A percentile compares a stretch with the other conserved stretches of the same genome.
Conservation (phyloP, 345 rosid species). For the Iberis pinnata region DNA sequence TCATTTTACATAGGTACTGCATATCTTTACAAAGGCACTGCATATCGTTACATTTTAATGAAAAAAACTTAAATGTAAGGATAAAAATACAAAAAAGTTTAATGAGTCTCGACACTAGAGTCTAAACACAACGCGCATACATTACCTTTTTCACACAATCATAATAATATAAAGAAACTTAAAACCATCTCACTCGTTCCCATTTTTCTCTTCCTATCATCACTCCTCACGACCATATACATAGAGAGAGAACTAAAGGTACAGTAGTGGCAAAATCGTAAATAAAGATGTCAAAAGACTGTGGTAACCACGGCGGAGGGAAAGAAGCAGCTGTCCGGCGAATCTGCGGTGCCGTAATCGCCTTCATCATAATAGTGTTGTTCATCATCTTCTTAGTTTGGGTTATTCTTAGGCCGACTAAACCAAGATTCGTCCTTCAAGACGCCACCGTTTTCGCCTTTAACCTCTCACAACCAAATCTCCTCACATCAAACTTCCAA, state of each 20-base stretch:
- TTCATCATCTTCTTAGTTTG: conserved; percentile 61
- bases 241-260: conserved; percentile 5
- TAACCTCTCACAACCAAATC: conserved; percentile 64
- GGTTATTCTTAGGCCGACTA: conserved; percentile 72
- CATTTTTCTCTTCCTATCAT: conserved; percentile 19
- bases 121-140: conserved; percentile 20
- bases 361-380: conserved; percentile 47
- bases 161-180: conserved; percentile 16
- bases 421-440: conserved; percentile 77
- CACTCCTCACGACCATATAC: conserved; percentile 19
- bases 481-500: conserved; percentile 70
- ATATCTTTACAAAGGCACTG: no score
- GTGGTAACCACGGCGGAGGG: conserved; percentile 34
- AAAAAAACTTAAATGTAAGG: conserved; percentile 1
- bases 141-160: neutral
- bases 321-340: conserved; percentile 27
- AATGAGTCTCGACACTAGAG: neutral
- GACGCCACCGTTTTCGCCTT: conserved; percentile 87
- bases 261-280: conserved; percentile 24
- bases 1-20: no score
- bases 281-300: conserved; percentile 31
- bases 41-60: no score
- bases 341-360: conserved; percentile 31
- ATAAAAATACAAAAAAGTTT: neutral
- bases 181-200: conserved; percentile 11